These are phyloP conservation scores for Litsea cubeba DNA, from an alignment of 164 flowering plant genomes.

Conservation along the genomic window DNA sequence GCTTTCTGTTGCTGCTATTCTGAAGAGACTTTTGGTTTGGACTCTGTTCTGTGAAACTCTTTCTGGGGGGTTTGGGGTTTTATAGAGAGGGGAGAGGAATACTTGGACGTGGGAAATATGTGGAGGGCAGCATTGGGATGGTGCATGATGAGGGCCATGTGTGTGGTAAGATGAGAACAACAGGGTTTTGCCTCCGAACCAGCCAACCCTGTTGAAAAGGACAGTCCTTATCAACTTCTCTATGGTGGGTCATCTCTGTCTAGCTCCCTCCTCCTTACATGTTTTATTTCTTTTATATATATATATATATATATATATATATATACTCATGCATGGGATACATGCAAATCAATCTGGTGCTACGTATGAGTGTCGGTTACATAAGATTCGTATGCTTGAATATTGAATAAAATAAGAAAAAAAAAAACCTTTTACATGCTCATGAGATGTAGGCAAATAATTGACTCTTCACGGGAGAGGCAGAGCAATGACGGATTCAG, in stretches of 20 bases:
- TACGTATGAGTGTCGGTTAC: too few species aligned
- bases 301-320: too few species aligned
- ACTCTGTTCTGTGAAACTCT: background rate
- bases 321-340: too few species aligned
- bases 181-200: slow-evolving; percentile 3
- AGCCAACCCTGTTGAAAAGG: slow-evolving; percentile 8
- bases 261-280: background rate
- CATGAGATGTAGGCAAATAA: too few species aligned
- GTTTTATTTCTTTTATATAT: too few species aligned
- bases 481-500: too few species aligned
- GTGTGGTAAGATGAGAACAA: background rate
- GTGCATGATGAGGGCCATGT: background rate
- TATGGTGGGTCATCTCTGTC: slow-evolving; percentile 5
- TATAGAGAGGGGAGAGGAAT: slow-evolving; percentile 5
- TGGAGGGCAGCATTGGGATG: background rate
- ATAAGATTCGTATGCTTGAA: background rate
- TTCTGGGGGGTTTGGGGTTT: background rate
- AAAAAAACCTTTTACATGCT: background rate
- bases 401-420: background rate
- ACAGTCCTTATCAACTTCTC: slow-evolving; percentile 9
- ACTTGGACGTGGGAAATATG: background rate
- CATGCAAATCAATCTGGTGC: too few species aligned
- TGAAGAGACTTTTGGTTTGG: background rate
- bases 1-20: background rate
- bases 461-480: too few species aligned